Base-by-base conservation (phyloP, 352 stramenopile genomes). In the Phytopythium kandeliae region DNA sequence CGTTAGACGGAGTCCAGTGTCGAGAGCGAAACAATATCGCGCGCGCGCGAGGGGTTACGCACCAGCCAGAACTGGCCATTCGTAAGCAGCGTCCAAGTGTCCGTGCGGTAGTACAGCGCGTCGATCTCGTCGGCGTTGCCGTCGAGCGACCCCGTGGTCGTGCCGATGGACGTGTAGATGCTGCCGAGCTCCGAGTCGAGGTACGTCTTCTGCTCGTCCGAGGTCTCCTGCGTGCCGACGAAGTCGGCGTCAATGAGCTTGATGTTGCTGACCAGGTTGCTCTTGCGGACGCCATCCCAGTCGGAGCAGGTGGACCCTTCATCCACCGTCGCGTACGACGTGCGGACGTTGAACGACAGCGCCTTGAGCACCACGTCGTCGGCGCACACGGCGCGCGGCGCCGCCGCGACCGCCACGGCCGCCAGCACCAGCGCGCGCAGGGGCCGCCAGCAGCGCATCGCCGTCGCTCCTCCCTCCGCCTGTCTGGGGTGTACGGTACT, bases 271-370 rank as follows among this genome's bases (percentile, higher is more conserved):
- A 81, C 40, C 19, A 86, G 72, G 60, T 85, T 84, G 28, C 69
- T 65, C 38, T 86, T 81, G 49, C 81, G 81, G 26, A 81, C 69
- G 11, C 73, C 77, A 42, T 71, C 48, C 79, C 79, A 91, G 57
- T 80, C 78, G 55, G 69, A 74, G 53, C 79, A 91, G 2, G 55
- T 66, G 10, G 62, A 60, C 0, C 22, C 55, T 0, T 57, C 35
- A 51, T 91, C 75, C 15, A 46, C 67, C 6, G 59, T 64, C 0
- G 81, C 81, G 16, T 73, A 48, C 26, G 77, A 89, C 11, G 78
- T 92, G 59, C 78, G 81, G 25, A 92, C 63, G 57, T 92, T 92
- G 63, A 92, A 92, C 47, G 74, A 82, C 78, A 89, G 76, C 22
- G 81, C 59, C 51, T 77, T 74, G 45, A 85, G 70, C 21, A 71